Evolutionary conservation across 1,284 basidiomycete species (phyloP).

Genomic region (Polyporus tsugae): DNA sequence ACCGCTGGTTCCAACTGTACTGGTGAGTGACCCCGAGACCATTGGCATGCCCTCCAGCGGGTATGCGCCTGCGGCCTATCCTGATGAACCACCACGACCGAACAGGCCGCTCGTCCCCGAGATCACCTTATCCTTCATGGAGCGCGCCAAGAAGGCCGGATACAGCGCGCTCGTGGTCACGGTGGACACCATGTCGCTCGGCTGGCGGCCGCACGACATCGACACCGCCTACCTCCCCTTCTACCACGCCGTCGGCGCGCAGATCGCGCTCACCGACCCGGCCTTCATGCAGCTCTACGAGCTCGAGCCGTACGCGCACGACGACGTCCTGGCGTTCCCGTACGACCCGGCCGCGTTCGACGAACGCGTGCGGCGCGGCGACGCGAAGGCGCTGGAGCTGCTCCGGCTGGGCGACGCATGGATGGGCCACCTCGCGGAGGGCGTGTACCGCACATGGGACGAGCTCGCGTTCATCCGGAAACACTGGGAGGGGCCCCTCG

Average conservation of each 20-base stretch:
- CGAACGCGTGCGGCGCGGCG: constrained; percentile 49
- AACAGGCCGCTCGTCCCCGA: background rate
- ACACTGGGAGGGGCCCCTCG: constrained; percentile 73
- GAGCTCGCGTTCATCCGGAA: constrained; percentile 67
- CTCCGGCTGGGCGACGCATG: constrained; percentile 58
- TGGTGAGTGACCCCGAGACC: constrained; percentile 49
- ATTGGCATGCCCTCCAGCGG: no score
- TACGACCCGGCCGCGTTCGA: constrained; percentile 58
- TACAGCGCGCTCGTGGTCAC: constrained; percentile 75
- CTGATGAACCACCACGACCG: background rate
- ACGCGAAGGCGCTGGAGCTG: constrained; percentile 48
- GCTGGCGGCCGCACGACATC: constrained; percentile 76
- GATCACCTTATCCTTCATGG: background rate
- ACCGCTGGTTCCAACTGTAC: constrained; percentile 84
- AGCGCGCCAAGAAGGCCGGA: constrained; percentile 62
- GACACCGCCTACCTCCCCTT: constrained; percentile 68
- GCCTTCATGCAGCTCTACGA: constrained; percentile 66
- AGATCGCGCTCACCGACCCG: constrained; percentile 70
- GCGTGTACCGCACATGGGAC: constrained; percentile 66
- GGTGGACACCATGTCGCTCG: constrained; percentile 67
- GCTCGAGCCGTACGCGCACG: constrained; percentile 47
- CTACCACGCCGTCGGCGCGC: constrained; percentile 61
- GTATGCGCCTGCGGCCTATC: background rate
- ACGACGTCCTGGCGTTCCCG: constrained; percentile 58
- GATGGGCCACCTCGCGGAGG: constrained; percentile 63